phyloP scores from a whole-genome alignment of 768 basidiomycete species.

The Trametes sanguinea region DNA sequence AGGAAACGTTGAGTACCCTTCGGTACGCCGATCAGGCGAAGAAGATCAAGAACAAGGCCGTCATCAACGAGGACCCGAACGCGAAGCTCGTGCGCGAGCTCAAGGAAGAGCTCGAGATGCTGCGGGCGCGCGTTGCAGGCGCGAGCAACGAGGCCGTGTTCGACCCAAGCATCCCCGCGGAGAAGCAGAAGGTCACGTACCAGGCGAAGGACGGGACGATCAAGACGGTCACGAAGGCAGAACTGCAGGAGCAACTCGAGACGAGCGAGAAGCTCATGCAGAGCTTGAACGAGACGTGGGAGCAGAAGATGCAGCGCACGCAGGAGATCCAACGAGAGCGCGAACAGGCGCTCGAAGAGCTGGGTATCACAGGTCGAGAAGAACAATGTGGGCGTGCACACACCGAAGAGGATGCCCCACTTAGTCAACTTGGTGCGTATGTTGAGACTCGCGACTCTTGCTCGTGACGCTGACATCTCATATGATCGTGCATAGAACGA shows the following conservation, averaged over 20 bases:
- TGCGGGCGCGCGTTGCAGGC: conserved; percentile 81
- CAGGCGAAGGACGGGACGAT: conserved; percentile 90
- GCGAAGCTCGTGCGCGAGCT: conserved; percentile 98
- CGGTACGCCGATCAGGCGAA: conserved; percentile 99
- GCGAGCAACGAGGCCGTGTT: conserved; percentile 71
- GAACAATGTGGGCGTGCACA: conserved; percentile 94
- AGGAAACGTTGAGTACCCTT: conserved; percentile 94
- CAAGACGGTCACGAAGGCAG: conserved; percentile 96
- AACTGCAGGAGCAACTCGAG: conserved; percentile 96
- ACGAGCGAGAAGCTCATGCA: conserved; percentile 94
- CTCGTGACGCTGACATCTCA: no score
- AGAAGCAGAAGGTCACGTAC: conserved; percentile 95
- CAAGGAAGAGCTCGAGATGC: conserved; percentile 95
- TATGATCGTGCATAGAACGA: conserved; percentile 53
- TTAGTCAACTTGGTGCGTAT: conserved; percentile 83
- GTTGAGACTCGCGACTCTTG: not conserved
- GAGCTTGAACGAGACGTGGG: conserved; percentile 93
- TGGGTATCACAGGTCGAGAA: conserved; percentile 98
- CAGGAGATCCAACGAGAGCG: conserved; percentile 95
- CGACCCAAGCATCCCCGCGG: conserved; percentile 87
- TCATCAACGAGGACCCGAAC: conserved; percentile 99
- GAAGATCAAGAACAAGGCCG: conserved; percentile 99
- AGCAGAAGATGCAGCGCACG: conserved; percentile 88
- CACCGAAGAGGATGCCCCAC: conserved; percentile 98
- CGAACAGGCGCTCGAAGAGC: conserved; percentile 95